phyloP scores from a whole-genome alignment of 2,329 filamentous ascomycete genomes.

The Tympanopsis confertula region DNA sequence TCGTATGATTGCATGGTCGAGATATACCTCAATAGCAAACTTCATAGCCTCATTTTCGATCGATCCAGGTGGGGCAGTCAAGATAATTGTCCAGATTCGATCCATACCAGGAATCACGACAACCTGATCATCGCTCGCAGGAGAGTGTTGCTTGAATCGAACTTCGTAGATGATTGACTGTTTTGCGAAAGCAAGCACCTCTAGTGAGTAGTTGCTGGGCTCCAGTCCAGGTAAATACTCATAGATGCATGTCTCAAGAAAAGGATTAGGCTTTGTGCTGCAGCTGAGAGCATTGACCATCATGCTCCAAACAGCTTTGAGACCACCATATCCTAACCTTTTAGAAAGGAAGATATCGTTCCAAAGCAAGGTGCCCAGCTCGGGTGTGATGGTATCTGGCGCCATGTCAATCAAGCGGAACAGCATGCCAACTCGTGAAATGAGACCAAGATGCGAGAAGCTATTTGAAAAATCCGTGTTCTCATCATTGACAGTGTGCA shows the following conservation, averaged over 20 bases:
- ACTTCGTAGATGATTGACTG: neutral
- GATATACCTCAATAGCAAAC: slow-evolving; percentile 64
- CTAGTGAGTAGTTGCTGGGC: neutral
- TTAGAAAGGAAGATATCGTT: slow-evolving; percentile 56
- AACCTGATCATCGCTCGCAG: neutral
- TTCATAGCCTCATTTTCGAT: slow-evolving; percentile 60
- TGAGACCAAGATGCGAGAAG: slow-evolving; percentile 33
- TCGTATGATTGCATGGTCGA: slow-evolving; percentile 41
- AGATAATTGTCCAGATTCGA: slow-evolving; percentile 72
- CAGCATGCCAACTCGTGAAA: slow-evolving; percentile 45
- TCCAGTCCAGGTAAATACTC: slow-evolving; percentile 8
- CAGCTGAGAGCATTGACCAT: slow-evolving; percentile 36
- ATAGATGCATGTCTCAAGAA: slow-evolving; percentile 42
- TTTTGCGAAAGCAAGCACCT: neutral
- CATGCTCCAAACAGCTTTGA: slow-evolving; percentile 54
- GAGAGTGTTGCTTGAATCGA: neutral
- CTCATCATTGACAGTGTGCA: slow-evolving; percentile 34
- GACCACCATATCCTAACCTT: slow-evolving; percentile 46
- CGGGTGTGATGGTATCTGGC: slow-evolving; percentile 47
- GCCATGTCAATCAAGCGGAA: slow-evolving; percentile 45
- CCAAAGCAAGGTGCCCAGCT: slow-evolving; percentile 59
- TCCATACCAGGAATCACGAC: slow-evolving; percentile 37
- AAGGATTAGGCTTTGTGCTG: slow-evolving; percentile 3
- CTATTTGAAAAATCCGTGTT: slow-evolving; percentile 26
- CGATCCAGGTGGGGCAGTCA: slow-evolving; percentile 51